phyloP scores from a whole-genome alignment of 2,329 filamentous ascomycete genomes.

The Ilyonectria sp. region DNA sequence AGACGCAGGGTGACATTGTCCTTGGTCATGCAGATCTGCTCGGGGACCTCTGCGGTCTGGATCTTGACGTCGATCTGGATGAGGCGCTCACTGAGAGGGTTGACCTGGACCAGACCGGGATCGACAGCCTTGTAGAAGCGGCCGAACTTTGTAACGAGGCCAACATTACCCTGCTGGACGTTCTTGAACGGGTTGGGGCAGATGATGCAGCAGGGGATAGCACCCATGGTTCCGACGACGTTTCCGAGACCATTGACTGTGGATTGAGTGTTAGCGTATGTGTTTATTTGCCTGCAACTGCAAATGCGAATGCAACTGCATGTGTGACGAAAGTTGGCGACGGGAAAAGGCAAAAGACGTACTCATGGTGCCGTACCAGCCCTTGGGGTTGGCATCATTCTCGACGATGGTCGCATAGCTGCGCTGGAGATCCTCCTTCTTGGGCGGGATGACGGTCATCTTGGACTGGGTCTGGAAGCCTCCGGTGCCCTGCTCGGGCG shows the following conservation, averaged over 20 bases:
- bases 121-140: slow-evolving; percentile 96
- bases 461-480: slow-evolving; percentile 68
- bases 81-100: slow-evolving; percentile 91
- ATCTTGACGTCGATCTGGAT: slow-evolving; percentile 99
- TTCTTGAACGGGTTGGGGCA: slow-evolving; percentile 98
- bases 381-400: slow-evolving; percentile 79
- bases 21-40: slow-evolving; percentile 99
- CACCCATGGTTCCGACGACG: slow-evolving; percentile 83
- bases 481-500: slow-evolving; percentile 38
- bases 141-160: slow-evolving; percentile 95
- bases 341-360: slow-evolving; percentile 54
- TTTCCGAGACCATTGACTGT: slow-evolving; percentile 81
- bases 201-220: slow-evolving; percentile 90
- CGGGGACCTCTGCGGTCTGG: slow-evolving; percentile 96
- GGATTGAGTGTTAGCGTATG: slow-evolving; percentile 16
- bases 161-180: slow-evolving; percentile 93
- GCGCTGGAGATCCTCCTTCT: slow-evolving; percentile 86
- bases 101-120: slow-evolving; percentile 96
- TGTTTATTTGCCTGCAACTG: not conserved
- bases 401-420: slow-evolving; percentile 79
- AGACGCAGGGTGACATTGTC: slow-evolving; percentile 96
- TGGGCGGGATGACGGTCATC: slow-evolving; percentile 84
- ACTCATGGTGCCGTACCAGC: slow-evolving; percentile 94
- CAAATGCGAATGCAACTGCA: too few species aligned
- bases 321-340: not conserved